Percentiles rank a stretch among this genome's conserved stretches.
Conservation (phyloP, 306 rosid genomes). For the Argentina anserina region DNA sequence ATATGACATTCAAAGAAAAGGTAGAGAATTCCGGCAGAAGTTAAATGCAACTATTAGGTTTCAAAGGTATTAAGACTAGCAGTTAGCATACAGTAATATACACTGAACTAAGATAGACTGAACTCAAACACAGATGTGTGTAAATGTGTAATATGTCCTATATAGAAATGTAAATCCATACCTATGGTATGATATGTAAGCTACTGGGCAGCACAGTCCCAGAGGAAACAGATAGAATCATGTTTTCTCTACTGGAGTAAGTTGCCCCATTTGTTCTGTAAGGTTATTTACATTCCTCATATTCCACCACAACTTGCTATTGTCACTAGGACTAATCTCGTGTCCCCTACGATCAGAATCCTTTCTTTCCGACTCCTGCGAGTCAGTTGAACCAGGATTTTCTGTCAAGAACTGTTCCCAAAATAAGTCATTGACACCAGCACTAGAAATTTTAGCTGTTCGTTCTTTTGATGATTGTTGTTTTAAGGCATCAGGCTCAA, state of each 20-base stretch:
- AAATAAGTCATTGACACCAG: slow-evolving; percentile 61
- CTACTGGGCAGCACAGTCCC: slow-evolving; percentile 36
- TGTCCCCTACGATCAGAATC: slow-evolving; percentile 39
- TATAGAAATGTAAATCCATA: slow-evolving; percentile 19
- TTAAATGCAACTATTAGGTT: neutral
- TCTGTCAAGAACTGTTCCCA: slow-evolving; percentile 91
- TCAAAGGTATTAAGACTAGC: neutral
- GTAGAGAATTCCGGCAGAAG: neutral
- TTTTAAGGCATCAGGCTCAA: slow-evolving; percentile 17
- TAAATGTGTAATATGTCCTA: neutral
- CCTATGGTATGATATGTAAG: slow-evolving; percentile 41
- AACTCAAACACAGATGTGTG: slow-evolving; percentile 21
- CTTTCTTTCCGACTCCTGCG: slow-evolving; percentile 59
- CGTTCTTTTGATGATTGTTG: slow-evolving; percentile 40
- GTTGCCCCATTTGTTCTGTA: slow-evolving; percentile 72
- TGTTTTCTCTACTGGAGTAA: slow-evolving; percentile 50
- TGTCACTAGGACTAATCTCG: slow-evolving; percentile 51
- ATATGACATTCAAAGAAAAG: too few species aligned
- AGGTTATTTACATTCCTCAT: slow-evolving; percentile 53
- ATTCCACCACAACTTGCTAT: slow-evolving; percentile 56
- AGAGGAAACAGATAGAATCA: slow-evolving; percentile 29
- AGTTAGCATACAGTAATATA: slow-evolving; percentile 1
- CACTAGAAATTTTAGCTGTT: slow-evolving; percentile 21
- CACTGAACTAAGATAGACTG: slow-evolving; percentile 6
- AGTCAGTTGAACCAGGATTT: slow-evolving; percentile 63